Percentiles rank a stretch among this genome's conserved stretches.
phyloP scores from a whole-genome alignment of 2,329 filamentous ascomycete genomes.

The Amesomyces nigricolor region DNA sequence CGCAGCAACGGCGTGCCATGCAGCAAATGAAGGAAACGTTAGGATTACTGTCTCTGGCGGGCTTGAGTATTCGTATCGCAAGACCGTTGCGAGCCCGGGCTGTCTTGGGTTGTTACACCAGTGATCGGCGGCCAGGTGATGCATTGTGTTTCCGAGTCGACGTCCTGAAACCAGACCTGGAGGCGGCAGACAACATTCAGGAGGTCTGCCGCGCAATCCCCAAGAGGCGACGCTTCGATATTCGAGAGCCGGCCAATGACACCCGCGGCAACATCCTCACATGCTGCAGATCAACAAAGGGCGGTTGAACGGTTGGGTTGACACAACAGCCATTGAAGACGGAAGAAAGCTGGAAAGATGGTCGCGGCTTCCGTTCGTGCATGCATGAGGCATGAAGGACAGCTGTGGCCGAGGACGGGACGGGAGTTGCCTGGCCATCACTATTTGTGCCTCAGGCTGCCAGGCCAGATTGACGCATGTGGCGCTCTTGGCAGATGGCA shows the following conservation, averaged over 20 bases:
- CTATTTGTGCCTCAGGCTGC: not conserved
- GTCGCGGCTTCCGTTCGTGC: not conserved
- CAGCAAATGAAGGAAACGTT: too few species aligned
- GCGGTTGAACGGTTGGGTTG: not conserved
- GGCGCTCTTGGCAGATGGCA: too few species aligned
- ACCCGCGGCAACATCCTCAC: too few species aligned
- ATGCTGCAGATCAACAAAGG: too few species aligned
- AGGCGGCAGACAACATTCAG: not conserved
- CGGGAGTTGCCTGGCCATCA: not conserved
- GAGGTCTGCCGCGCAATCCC: not conserved
- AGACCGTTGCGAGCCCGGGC: not conserved
- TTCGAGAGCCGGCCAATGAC: too few species aligned
- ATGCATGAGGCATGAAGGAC: slow-evolving; percentile 2
- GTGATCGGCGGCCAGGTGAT: slow-evolving; percentile 1
- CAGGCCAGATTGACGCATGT: not conserved
- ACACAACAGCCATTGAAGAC: not conserved
- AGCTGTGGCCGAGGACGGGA: not conserved
- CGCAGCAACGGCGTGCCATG: too few species aligned
- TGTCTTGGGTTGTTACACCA: not conserved
- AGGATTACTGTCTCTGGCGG: too few species aligned
- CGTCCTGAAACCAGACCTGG: not conserved
- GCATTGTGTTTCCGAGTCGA: not conserved
- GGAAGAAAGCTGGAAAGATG: not conserved
- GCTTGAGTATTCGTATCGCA: too few species aligned
- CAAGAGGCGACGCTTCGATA: too few species aligned